Base-by-base conservation (phyloP, 805 yeast species). In the Ogataea populi-albae region DNA sequence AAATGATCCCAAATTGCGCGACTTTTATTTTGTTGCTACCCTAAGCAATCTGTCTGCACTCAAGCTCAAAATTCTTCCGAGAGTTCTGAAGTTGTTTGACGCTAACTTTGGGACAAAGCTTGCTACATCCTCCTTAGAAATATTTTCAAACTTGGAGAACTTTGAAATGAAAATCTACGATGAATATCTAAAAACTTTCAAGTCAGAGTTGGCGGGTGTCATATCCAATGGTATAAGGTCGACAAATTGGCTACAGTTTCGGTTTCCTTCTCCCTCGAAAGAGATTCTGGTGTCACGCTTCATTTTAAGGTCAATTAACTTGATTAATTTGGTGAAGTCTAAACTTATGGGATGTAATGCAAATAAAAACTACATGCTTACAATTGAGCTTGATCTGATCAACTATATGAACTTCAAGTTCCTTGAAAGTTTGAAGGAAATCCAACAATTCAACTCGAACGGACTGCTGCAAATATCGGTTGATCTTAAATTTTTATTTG, bases 161-260 rank as follows among this genome's bases (percentile, higher is more conserved):
- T 63, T 75, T 55, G 83, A 79, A 42, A 54, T 63, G 9, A 70
- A 73, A 1, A 62, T 82, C 4, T 78, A 79, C 46, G 72, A 70
- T 10, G 69, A 71, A 15, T 81, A 71, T 46, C 59, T 77, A 32
- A 65, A 69, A 5, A 71, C 69, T 32, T 71, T 77, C 54, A 67
- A 75, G 45, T 47, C 63, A 10, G 46, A 59, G 35, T 38, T 73
- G 26, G 61, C 64, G 3, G 65, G 55, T 30, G 68, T 67, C 20
- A 55, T 66, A n/a, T 55, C 59, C 36, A 54, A 50, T 20, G 77
- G 73, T 20, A 60, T 69, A 26, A 55, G 58, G 28, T 58, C 50
- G 34, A 53, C 59, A 6, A 69, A 69, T 40, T 75, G 79, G 82
- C 55, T 46, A 16, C 41, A 46, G 5, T 43, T 38, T 19, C 38